phyloP scores from a whole-genome alignment of 2,329 filamentous ascomycete species.

The Neonectria magnoliae region DNA sequence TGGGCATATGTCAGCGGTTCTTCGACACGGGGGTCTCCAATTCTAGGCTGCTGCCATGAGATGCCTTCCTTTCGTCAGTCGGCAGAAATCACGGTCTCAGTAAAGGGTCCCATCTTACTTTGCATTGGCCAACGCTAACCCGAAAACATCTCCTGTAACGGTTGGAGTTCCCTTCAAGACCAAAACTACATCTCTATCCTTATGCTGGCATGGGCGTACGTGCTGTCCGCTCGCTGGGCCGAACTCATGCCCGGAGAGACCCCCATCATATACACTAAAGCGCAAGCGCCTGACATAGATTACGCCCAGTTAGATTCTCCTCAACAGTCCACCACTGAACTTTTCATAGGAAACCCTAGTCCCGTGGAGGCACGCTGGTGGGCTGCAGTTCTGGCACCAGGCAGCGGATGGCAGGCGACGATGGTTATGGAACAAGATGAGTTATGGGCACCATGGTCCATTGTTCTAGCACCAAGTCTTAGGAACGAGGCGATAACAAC shows the following conservation, averaged over 20 bases:
- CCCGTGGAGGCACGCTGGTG: slow-evolving; percentile 15
- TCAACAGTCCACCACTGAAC: background rate
- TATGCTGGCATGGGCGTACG: slow-evolving; percentile 10
- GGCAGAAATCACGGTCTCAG: background rate
- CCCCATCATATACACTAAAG: slow-evolving; percentile 1
- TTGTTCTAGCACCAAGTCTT: background rate
- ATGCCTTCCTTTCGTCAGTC: slow-evolving; percentile 1
- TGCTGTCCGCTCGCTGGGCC: slow-evolving; percentile 14
- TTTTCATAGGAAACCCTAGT: slow-evolving; percentile 1
- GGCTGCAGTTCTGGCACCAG: slow-evolving; percentile 11
- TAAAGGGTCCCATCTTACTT: background rate
- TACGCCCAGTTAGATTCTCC: background rate
- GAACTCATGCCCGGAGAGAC: slow-evolving; percentile 5
- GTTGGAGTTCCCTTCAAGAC: background rate
- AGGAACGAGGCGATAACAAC: too few relatives aligned
- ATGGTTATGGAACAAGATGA: slow-evolving; percentile 1
- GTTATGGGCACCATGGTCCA: slow-evolving; percentile 12
- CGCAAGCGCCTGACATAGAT: background rate
- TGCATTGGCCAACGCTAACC: background rate
- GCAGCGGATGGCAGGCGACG: slow-evolving; percentile 10
- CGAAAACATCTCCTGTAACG: background rate
- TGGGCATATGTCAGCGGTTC: background rate
- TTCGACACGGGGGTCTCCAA: background rate
- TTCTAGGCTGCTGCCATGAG: background rate
- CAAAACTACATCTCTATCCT: slow-evolving; percentile 8